phyloP scores from a whole-genome alignment of 2,329 filamentous ascomycete genomes.

The Fusarium tanahbumbuense region DNA sequence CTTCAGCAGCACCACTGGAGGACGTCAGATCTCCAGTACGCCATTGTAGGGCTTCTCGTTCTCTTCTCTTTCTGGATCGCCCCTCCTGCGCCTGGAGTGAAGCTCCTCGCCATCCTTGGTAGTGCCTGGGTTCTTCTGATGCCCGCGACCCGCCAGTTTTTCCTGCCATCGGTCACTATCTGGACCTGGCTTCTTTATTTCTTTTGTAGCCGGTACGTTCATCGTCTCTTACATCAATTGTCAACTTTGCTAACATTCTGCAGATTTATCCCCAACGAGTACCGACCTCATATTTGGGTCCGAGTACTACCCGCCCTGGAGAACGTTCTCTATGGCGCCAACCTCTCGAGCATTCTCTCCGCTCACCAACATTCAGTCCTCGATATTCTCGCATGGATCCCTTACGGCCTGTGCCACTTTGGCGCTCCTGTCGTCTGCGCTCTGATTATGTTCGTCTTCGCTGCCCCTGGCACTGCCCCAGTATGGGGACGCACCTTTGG shows the following conservation, averaged over 20 bases:
- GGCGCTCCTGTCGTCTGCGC: conserved; percentile 85
- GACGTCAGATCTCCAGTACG: conserved; percentile 85
- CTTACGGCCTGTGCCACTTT: conserved; percentile 92
- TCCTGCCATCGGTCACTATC: conserved; percentile 86
- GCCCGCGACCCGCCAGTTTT: conserved; percentile 89
- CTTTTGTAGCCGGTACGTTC: conserved; percentile 86
- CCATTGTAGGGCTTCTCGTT: conserved; percentile 76
- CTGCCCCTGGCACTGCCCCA: conserved; percentile 84
- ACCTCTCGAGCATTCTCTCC: conserved; percentile 94
- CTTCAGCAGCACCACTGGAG: conserved; percentile 84
- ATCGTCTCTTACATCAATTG: neutral
- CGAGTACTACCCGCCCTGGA: conserved; percentile 93
- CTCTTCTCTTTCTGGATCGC: conserved; percentile 89
- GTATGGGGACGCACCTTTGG: conserved; percentile 89
- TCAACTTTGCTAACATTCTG: neutral
- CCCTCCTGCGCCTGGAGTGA: conserved; percentile 81
- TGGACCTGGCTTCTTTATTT: conserved; percentile 91
- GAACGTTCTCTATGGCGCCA: conserved; percentile 95
- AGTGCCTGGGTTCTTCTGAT: conserved; percentile 79
- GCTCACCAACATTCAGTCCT: conserved; percentile 86
- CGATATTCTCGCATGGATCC: conserved; percentile 91
- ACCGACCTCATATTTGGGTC: conserved; percentile 94
- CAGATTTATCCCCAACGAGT: conserved; percentile 90
- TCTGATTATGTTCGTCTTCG: conserved; percentile 85
- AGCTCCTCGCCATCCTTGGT: conserved; percentile 76